Percentiles rank a stretch among this genome's conserved stretches.
Conservation (phyloP, 257 asterid species). For the Cynanchum wilfordii region DNA sequence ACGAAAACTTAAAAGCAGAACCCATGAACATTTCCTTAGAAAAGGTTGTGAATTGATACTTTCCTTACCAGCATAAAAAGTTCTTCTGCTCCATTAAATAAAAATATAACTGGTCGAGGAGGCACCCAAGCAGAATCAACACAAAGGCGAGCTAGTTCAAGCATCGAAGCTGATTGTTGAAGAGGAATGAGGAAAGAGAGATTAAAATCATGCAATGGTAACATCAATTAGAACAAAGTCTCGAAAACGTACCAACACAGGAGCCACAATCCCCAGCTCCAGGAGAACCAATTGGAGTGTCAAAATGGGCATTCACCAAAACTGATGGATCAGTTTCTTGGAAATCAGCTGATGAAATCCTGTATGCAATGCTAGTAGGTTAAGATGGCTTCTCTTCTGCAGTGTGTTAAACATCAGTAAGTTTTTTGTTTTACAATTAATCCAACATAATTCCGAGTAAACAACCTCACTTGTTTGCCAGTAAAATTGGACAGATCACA, state of each 20-base stretch:
- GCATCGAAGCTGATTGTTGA: conserved; percentile 67
- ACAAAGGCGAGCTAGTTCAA: conserved; percentile 76
- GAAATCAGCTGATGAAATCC: conserved; percentile 75
- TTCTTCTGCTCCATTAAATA: conserved; percentile 99
- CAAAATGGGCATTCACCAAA: conserved; percentile 86
- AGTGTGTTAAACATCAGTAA: not conserved
- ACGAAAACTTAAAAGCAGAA: not conserved
- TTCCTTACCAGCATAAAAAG: conserved; percentile 86
- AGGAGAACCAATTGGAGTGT: conserved; percentile 86
- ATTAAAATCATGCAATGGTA: conserved; percentile 20
- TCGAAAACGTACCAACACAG: conserved; percentile 73
- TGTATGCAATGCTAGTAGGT: conserved; percentile 30
- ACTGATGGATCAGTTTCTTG: conserved; percentile 71
- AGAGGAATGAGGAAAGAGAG: conserved; percentile 19
- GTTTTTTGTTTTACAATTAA: not conserved
- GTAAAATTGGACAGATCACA: not conserved
- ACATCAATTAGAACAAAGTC: conserved; percentile 2
- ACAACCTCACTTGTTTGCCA: not conserved
- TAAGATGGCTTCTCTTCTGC: conserved; percentile 12
- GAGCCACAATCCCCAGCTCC: conserved; percentile 99
- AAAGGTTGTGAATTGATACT: not conserved
- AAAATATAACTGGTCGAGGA: conserved; percentile 81
- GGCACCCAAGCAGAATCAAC: conserved; percentile 94
- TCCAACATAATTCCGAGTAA: not conserved
- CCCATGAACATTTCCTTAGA: not conserved